Conservation (phyloP, 345 rosid species). For the Moringa oleifera region DNA sequence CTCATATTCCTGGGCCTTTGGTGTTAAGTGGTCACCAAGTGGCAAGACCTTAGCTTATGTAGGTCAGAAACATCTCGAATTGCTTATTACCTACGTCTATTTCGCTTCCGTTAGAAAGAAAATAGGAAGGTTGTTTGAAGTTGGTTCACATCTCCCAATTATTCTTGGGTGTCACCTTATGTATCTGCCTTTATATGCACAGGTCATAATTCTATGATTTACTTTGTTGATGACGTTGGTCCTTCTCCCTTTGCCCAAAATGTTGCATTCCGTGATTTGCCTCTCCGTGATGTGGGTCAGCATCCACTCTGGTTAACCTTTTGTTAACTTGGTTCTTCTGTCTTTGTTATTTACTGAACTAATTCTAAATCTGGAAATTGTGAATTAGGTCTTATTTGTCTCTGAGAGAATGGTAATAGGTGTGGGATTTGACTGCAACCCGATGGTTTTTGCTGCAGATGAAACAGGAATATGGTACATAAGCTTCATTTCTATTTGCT, state of each 20-base stretch:
- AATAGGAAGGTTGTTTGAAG: background rate
- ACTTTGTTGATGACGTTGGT: slow-evolving; percentile 97
- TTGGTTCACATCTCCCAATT: slow-evolving; percentile 8
- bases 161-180: slow-evolving; percentile 14
- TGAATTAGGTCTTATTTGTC: slow-evolving; percentile 68
- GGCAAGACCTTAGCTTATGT: slow-evolving; percentile 96
- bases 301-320: slow-evolving; percentile 58
- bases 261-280: slow-evolving; percentile 85
- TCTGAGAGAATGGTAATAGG: slow-evolving; percentile 93
- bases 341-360: slow-evolving; percentile 19
- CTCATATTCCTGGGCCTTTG: slow-evolving; percentile 98
- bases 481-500: background rate
- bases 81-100: slow-evolving; percentile 7
- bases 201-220: slow-evolving; percentile 97
- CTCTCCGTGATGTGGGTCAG: slow-evolving; percentile 99
- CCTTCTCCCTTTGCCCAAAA: slow-evolving; percentile 95
- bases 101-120: slow-evolving; percentile 3
- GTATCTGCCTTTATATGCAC: slow-evolving; percentile 20
- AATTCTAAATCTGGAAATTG: slow-evolving; percentile 12
- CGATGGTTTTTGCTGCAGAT: slow-evolving; percentile 93
- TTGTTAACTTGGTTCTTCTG: slow-evolving; percentile 22
- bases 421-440: slow-evolving; percentile 92
- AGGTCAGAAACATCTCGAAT: slow-evolving; percentile 55
- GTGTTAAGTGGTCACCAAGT: slow-evolving; percentile 98
- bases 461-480: slow-evolving; percentile 90